Evolutionary conservation across 1,139 yeast genomes (phyloP).

Genomic region (Pichia sp.): DNA sequence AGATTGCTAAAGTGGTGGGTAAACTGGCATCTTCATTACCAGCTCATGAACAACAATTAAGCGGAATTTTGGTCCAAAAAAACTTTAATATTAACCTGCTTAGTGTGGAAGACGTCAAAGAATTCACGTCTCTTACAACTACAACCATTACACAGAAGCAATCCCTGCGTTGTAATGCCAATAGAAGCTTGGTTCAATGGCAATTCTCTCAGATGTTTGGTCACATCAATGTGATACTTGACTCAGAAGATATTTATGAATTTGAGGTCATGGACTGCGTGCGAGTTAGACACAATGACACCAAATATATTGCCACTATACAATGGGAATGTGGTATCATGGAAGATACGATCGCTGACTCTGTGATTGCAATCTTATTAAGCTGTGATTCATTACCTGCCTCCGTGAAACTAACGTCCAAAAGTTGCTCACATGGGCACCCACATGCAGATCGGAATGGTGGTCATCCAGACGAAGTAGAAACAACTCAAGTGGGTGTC

Average conservation of each 20-base stretch:
- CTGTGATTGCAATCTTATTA: slow-evolving; percentile 81
- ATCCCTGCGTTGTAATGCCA: slow-evolving; percentile 70
- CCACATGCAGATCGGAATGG: slow-evolving; percentile 12
- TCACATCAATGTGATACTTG: slow-evolving; percentile 57
- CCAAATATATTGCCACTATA: slow-evolving; percentile 47
- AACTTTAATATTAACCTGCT: slow-evolving; percentile 83
- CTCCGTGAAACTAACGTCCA: slow-evolving; percentile 77
- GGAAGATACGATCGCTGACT: slow-evolving; percentile 92
- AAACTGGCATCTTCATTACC: slow-evolving; percentile 52
- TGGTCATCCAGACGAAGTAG: slow-evolving; percentile 3
- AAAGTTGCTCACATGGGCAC: slow-evolving; percentile 35
- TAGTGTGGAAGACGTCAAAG: slow-evolving; percentile 80
- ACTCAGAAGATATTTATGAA: slow-evolving; percentile 42
- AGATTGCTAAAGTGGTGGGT: slow-evolving; percentile 83
- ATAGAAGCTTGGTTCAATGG: slow-evolving; percentile 73
- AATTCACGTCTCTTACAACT: slow-evolving; percentile 80
- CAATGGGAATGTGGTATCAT: slow-evolving; percentile 91
- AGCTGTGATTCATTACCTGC: slow-evolving; percentile 95
- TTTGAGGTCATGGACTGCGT: slow-evolving; percentile 32
- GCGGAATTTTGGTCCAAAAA: slow-evolving; percentile 89
- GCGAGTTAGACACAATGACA: slow-evolving; percentile 41
- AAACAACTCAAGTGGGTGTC: background rate
- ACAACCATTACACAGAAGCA: slow-evolving; percentile 82
- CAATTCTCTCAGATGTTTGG: slow-evolving; percentile 97
- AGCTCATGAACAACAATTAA: slow-evolving; percentile 37